Evolutionary conservation across 306 rosid genomes (phyloP).

Genomic region (Pyrus bretschneideri): DNA sequence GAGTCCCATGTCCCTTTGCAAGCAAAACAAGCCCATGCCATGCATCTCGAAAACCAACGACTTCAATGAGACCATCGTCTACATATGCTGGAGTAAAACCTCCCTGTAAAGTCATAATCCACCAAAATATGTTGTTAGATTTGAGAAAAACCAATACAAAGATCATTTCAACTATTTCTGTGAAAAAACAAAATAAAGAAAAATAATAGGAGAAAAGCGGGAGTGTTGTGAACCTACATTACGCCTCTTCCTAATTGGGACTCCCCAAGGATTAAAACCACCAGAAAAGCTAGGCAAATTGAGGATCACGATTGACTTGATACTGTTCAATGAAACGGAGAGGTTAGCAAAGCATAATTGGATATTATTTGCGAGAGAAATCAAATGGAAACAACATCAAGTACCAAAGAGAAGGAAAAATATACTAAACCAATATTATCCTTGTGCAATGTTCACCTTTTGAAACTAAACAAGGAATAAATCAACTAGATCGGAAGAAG

Average conservation of each 20-base stretch:
- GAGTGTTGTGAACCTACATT: constrained; percentile 39
- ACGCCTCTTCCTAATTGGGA: constrained; percentile 43
- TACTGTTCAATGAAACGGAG: constrained; percentile 40
- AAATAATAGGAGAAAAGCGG: neutral
- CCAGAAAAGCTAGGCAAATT: constrained; percentile 99
- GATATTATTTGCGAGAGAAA: neutral
- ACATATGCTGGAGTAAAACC: constrained; percentile 75
- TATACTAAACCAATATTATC: no score
- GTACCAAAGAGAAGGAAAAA: neutral
- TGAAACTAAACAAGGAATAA: no score
- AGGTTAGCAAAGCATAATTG: constrained; percentile 10
- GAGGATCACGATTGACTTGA: constrained; percentile 83
- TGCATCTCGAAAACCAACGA: constrained; percentile 91
- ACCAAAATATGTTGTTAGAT: neutral
- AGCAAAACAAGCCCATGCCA: constrained; percentile 95
- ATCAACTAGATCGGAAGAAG: no score
- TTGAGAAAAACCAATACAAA: constrained; percentile 2
- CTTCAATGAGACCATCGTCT: constrained; percentile 84
- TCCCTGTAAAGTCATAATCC: constrained; percentile 40
- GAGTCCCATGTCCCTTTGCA: constrained; percentile 95
- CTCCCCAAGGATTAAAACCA: constrained; percentile 95
- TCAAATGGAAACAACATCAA: neutral
- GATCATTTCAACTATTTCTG: neutral
- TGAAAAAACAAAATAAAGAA: neutral
- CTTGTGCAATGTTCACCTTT: no score